Percentiles rank a stretch among this genome's conserved stretches.
Evolutionary conservation across 1,139 yeast genomes (phyloP).

Genomic region (Pichia kudriavzevii): DNA sequence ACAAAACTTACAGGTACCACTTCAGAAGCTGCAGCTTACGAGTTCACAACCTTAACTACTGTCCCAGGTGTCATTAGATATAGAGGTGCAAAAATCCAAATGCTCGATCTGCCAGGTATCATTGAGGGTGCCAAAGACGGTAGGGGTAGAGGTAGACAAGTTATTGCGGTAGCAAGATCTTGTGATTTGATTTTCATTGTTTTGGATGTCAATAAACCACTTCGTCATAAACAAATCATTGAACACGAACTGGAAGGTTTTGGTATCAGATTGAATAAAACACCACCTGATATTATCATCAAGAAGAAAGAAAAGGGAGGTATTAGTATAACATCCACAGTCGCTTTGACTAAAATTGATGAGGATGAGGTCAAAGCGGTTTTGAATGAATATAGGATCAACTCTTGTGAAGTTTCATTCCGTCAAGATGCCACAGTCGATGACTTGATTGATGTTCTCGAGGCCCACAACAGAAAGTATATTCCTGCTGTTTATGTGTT

Average conservation of each 20-base stretch:
- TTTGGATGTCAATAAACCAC: constrained; percentile 90
- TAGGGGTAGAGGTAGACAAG: constrained; percentile 98
- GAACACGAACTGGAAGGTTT: constrained; percentile 96
- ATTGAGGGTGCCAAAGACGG: constrained; percentile 99
- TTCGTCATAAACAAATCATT: constrained; percentile 86
- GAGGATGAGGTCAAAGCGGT: constrained; percentile 93
- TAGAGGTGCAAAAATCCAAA: constrained; percentile 95
- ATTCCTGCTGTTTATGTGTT: constrained; percentile 92
- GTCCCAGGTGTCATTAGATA: constrained; percentile 95
- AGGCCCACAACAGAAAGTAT: constrained; percentile 81
- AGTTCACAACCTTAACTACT: constrained; percentile 93
- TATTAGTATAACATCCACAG: constrained; percentile 84
- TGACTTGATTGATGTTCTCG: constrained; percentile 89
- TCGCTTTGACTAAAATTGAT: constrained; percentile 84
- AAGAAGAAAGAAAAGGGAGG: constrained; percentile 96
- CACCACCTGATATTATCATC: constrained; percentile 86
- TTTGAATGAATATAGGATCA: constrained; percentile 88
- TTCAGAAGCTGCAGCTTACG: constrained; percentile 95
- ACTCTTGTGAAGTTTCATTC: constrained; percentile 94
- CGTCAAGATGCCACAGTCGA: constrained; percentile 97
- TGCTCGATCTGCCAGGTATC: constrained; percentile 97
- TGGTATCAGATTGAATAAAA: constrained; percentile 87
- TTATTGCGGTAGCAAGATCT: constrained; percentile 95
- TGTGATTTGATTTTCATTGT: constrained; percentile 90
- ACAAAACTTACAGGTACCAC: constrained; percentile 90